These are phyloP conservation scores for Solanum etuberosum DNA, from an alignment of 257 asterid genomes.

Conservation along the genomic window DNA sequence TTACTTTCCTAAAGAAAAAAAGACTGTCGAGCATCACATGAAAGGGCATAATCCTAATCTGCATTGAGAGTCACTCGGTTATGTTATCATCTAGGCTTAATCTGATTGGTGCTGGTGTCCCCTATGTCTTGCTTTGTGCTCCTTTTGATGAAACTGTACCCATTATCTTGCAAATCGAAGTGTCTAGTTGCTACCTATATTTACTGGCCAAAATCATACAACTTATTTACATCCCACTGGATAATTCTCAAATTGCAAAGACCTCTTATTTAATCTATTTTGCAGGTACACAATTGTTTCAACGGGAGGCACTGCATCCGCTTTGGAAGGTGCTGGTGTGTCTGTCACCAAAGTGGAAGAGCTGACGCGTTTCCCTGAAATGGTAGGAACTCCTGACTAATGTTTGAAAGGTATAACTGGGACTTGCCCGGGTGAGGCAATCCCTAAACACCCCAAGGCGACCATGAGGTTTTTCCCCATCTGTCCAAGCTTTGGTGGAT, in stretches of 20 bases:
- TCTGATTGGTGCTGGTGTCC: background rate
- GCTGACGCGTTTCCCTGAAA: constrained; percentile 85
- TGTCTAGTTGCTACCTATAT: background rate
- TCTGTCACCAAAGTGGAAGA: constrained; percentile 92
- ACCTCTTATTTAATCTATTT: background rate
- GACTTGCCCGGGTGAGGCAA: background rate
- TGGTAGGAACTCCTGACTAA: constrained; percentile 32
- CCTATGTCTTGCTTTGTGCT: background rate
- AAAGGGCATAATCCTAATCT: background rate
- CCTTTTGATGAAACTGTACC: background rate
- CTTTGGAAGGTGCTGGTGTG: constrained; percentile 67
- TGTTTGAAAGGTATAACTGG: background rate
- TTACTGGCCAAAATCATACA: background rate
- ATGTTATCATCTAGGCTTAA: background rate
- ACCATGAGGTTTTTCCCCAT: background rate
- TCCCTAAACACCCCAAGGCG: background rate
- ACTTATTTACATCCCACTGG: background rate
- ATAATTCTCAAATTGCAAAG: background rate
- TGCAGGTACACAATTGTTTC: constrained; percentile 80
- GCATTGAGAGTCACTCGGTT: background rate
- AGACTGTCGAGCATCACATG: background rate
- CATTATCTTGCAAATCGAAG: background rate
- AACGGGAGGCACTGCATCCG: constrained; percentile 93
- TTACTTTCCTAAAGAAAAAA: background rate
- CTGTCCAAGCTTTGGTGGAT: background rate